Conservation (phyloP, 164 flowering plant species). For the Chimonanthus salicifolius region DNA sequence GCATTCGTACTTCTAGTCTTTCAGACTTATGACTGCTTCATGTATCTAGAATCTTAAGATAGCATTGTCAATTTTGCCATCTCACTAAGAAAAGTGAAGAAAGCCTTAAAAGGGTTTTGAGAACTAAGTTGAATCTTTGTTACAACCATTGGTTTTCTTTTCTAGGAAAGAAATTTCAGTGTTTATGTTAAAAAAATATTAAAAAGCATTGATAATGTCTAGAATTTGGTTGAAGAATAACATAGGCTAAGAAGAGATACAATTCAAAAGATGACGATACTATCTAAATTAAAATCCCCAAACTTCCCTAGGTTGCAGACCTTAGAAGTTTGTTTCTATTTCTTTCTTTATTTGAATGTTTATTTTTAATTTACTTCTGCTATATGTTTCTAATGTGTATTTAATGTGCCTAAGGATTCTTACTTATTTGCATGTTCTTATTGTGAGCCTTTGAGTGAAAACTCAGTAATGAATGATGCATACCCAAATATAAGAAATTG, state of each 20-base stretch:
- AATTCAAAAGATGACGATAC: neutral
- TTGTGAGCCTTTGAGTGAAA: neutral
- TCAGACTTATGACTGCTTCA: too few relatives aligned
- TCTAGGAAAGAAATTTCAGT: neutral
- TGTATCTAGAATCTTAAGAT: too few relatives aligned
- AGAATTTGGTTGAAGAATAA: neutral
- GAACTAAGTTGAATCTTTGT: too few relatives aligned
- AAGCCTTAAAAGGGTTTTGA: too few relatives aligned
- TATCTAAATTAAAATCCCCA: neutral
- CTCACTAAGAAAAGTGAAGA: too few relatives aligned
- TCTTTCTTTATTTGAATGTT: neutral
- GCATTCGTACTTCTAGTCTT: neutral
- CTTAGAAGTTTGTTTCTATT: neutral
- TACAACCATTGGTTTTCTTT: neutral
- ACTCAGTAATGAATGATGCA: neutral
- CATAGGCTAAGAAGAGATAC: too few relatives aligned
- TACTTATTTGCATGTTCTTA: neutral
- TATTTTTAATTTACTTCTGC: neutral
- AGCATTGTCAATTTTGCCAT: too few relatives aligned
- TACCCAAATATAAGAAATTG: neutral
- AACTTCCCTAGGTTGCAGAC: neutral
- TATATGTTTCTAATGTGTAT: neutral
- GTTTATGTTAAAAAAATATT: neutral
- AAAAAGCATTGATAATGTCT: neutral
- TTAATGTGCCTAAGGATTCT: too few relatives aligned